Base-by-base conservation (phyloP, 352 stramenopile species). In the Pythium phragmitis region DNA sequence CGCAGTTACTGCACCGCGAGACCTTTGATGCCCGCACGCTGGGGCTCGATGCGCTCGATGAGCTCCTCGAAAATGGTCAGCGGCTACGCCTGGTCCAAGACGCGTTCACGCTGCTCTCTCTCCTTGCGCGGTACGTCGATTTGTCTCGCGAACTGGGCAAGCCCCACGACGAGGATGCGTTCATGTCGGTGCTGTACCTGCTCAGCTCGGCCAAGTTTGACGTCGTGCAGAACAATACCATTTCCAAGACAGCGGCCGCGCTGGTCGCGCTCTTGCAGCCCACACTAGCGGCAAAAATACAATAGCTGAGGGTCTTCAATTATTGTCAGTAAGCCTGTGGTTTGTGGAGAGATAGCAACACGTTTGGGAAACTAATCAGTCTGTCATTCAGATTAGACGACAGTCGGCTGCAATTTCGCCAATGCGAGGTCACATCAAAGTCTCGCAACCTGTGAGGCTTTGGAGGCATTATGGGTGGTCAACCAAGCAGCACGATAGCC, bases 91-190 rank as follows among this genome's bases (percentile, higher is more conserved):
- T 92, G 12, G 68, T 89, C 26, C 76, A 75, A 14, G 73, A 89
- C 46, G 72, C 84, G 7, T 88, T 92, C 67, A 66, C 68, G 34
- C 60, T 92, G 34, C 52, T 91, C 14, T 76, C 69, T 8, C 59
- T 90, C 33, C 74, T 92, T 46, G 76, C 76, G 13, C 76, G 75
- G 11, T 91, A 90, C 63, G 79, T 92, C n/a, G 77, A 92, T 73
- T 53, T 92, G 8, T 61, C 52, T 2, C 63, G 47, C 2, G 81
- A 92, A 49, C 62, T 91, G 5, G 75, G 77, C 52, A 74, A 73
- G 26, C 68, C 78, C 13, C 72, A 86, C 58, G 68, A 84, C 16
- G 73, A 83, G 56, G 76, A 86, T 46, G 74, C 74, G 36, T 88
- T 92, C 68, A 43, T 85, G 17, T 80, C 72, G 2, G 72, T 84